A percentile compares a stretch with the other conserved stretches of the same genome.
phyloP scores from a whole-genome alignment of 805 yeast species.

The Wickerhamiella siamensis region DNA sequence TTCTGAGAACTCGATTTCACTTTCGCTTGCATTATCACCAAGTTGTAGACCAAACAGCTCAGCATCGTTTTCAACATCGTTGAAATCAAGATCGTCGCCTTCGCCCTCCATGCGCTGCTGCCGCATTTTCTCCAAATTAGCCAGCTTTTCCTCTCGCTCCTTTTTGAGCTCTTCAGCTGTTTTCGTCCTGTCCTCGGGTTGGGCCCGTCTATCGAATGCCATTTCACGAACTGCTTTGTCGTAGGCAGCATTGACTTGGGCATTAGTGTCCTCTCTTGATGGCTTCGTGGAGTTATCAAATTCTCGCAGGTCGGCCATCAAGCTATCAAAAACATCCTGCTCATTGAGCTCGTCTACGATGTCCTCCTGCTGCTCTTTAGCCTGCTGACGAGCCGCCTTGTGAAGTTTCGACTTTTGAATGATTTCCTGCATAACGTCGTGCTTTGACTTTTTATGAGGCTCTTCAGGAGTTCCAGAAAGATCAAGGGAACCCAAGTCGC shows the following conservation, averaged over 20 bases:
- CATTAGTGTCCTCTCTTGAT: not conserved
- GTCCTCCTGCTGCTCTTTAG: conserved; percentile 26
- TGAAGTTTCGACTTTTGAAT: conserved; percentile 31
- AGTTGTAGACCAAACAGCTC: conserved; percentile 25
- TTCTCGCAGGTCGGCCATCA: conserved; percentile 20
- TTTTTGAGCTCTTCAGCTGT: conserved; percentile 29
- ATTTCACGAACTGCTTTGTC: conserved; percentile 27
- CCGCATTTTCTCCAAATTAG: conserved; percentile 25
- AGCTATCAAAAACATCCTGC: conserved; percentile 22
- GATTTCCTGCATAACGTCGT: conserved; percentile 32
- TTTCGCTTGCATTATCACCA: conserved; percentile 25
- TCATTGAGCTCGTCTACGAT: conserved; percentile 27
- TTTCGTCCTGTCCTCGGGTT: conserved; percentile 30
- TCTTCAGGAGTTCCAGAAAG: conserved; percentile 30
- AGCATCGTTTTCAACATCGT: conserved; percentile 28
- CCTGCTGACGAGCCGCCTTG: conserved; percentile 29
- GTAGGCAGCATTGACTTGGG: conserved; percentile 10
- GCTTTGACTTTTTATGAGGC: conserved; percentile 25
- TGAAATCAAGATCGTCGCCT: conserved; percentile 24
- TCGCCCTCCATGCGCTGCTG: conserved; percentile 27
- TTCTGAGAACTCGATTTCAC: conserved; percentile 25
- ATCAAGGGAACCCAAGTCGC: conserved; percentile 16
- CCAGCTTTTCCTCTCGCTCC: conserved; percentile 23
- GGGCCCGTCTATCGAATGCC: conserved; percentile 29
- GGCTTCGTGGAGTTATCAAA: conserved; percentile 5